A percentile compares a stretch with the other conserved stretches of the same genome.
Conservation (phyloP, 1,139 yeast species). For the Nematodospora anomalae region DNA sequence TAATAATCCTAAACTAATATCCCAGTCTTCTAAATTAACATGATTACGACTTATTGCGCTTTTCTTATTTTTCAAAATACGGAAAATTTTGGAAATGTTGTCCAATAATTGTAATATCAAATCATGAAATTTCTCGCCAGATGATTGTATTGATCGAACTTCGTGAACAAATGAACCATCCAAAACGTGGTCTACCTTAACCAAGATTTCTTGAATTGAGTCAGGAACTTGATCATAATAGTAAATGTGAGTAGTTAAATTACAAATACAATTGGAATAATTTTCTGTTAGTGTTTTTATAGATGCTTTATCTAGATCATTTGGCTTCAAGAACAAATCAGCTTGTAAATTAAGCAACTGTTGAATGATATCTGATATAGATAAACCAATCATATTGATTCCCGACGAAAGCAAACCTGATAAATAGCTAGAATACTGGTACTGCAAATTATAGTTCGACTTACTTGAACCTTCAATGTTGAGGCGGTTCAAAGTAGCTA, state of each 20-base stretch:
- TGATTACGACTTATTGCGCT: conserved; percentile 41
- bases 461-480: conserved; percentile 22
- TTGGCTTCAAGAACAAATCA: conserved; percentile 36
- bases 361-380: conserved; percentile 79
- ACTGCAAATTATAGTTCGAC: conserved; percentile 37
- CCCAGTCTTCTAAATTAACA: conserved; percentile 48
- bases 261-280: conserved; percentile 53
- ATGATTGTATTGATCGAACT: conserved; percentile 7
- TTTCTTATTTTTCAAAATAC: conserved; percentile 28
- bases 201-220: conserved; percentile 57
- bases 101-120: conserved; percentile 33
- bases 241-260: conserved; percentile 69
- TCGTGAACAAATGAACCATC: conserved; percentile 22
- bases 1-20: conserved; percentile 36
- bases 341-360: conserved; percentile 62
- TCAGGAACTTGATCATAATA: conserved; percentile 82
- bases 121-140: conserved; percentile 21
- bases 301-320: conserved; percentile 22
- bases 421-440: conserved; percentile 53
- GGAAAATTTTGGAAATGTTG: conserved; percentile 35
- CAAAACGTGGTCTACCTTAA: conserved; percentile 38
- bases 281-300: conserved; percentile 28
- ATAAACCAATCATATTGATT: conserved; percentile 83
- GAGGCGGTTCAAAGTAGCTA: conserved; percentile 30
- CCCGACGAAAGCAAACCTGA: conserved; percentile 64